A percentile compares a stretch with the other conserved stretches of the same genome.
These are phyloP conservation scores for Tylopilus sp. DNA, from an alignment of 768 basidiomycete genomes.

Conservation along the genomic window DNA sequence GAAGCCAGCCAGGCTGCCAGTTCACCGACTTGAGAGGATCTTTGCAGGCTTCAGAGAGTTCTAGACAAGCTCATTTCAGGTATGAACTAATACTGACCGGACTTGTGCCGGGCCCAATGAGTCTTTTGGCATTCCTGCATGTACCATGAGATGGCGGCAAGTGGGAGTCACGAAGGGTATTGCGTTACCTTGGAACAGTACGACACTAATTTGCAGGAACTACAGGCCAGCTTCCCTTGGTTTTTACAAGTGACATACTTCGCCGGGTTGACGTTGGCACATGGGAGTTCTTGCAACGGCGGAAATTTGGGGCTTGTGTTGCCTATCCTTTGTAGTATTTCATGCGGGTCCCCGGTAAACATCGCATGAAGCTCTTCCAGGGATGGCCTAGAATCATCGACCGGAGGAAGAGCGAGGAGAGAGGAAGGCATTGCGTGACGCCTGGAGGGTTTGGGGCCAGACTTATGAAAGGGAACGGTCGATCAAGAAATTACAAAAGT, in stretches of 20 bases:
- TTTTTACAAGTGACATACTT: constrained; percentile 27
- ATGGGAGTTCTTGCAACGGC: constrained; percentile 31
- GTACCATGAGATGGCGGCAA: not conserved
- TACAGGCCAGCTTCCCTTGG: constrained; percentile 28
- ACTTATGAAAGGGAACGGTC: not conserved
- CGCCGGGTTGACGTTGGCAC: constrained; percentile 32
- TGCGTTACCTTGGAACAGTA: constrained; percentile 39
- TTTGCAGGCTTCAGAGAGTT: constrained; percentile 20
- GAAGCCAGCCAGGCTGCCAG: constrained; percentile 24
- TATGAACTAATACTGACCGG: too few species aligned
- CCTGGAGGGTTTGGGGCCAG: not conserved
- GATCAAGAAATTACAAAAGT: not conserved
- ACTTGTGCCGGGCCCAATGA: too few species aligned
- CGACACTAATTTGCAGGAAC: constrained; percentile 37
- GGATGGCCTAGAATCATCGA: constrained; percentile 10
- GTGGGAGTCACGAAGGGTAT: not conserved
- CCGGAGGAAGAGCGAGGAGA: constrained; percentile 20
- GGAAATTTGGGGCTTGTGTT: constrained; percentile 18
- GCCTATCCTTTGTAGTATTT: constrained; percentile 4
- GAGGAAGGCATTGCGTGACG: constrained; percentile 10
- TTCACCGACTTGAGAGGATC: constrained; percentile 16
- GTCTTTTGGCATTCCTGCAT: constrained; percentile 37
- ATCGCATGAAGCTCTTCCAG: constrained; percentile 8
- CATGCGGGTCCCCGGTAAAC: constrained; percentile 14
- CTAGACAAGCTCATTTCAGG: not conserved